A percentile compares a stretch with the other conserved stretches of the same genome.
phyloP scores from a whole-genome alignment of 768 basidiomycete species.

The Boletus vinaceobasis region DNA sequence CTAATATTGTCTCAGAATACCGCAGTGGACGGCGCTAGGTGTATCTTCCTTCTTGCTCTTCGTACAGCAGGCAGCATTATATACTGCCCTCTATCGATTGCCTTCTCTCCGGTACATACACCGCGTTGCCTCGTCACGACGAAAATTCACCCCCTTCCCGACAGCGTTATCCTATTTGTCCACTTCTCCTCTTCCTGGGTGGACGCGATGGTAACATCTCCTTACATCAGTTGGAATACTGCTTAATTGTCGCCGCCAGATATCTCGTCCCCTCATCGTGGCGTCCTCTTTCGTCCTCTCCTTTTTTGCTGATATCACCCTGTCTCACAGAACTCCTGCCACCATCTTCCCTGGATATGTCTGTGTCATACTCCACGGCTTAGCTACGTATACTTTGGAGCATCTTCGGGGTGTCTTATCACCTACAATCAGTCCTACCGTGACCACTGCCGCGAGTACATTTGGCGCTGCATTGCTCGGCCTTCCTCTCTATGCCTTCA shows the following conservation, averaged over 20 bases:
- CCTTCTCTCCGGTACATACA: conserved; percentile 60
- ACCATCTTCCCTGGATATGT: conserved; percentile 59
- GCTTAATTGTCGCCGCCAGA: conserved; percentile 32
- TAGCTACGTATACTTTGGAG: conserved; percentile 59
- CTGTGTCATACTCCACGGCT: conserved; percentile 56
- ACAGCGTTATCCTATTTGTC: conserved; percentile 64
- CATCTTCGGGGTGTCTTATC: conserved; percentile 57
- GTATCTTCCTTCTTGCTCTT: conserved; percentile 66
- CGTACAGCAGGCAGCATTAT: conserved; percentile 63
- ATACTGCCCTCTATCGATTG: conserved; percentile 66
- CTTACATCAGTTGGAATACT: conserved; percentile 39
- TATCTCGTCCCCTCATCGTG: conserved; percentile 48
- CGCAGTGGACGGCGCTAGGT: conserved; percentile 68
- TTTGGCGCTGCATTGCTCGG: conserved; percentile 63
- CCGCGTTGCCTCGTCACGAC: not conserved
- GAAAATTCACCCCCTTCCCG: not conserved
- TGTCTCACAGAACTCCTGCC: conserved; percentile 39
- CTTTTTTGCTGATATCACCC: conserved; percentile 51
- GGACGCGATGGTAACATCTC: conserved; percentile 45
- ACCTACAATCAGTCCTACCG: conserved; percentile 54
- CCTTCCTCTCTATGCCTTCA: conserved; percentile 62
- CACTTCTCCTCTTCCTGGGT: conserved; percentile 72
- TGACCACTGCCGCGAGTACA: conserved; percentile 53
- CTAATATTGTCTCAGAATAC: conserved; percentile 6
- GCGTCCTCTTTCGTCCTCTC: conserved; percentile 50